phyloP scores from a whole-genome alignment of 208 protist genomes.

The Crithidia thermophila region DNA sequence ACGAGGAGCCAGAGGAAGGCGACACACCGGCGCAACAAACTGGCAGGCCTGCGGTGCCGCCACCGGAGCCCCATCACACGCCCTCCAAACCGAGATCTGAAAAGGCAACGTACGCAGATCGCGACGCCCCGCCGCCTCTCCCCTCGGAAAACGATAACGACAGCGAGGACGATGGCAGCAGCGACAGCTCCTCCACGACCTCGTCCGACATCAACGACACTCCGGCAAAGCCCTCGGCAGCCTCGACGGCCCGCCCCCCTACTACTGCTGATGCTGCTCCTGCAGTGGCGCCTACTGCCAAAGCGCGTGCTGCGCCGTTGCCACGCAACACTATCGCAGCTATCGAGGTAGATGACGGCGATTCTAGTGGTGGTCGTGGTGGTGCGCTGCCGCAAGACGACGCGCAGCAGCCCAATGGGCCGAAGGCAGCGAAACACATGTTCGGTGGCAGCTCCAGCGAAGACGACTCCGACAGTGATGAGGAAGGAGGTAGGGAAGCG shows the following conservation, averaged over 20 bases:
- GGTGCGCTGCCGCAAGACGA: background rate
- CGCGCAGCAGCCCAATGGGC: background rate
- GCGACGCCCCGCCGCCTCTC: conserved; percentile 22
- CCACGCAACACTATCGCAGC: background rate
- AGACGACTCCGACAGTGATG: background rate
- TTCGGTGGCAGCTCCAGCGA: conserved; percentile 26
- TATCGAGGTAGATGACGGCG: background rate
- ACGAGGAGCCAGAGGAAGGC: conserved; percentile 1
- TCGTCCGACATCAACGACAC: background rate
- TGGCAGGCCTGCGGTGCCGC: background rate
- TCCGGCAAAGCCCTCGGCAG: background rate
- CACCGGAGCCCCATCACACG: no score
- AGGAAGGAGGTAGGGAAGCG: background rate
- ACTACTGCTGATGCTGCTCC: background rate
- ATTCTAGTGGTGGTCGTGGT: no score
- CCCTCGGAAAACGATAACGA: conserved; percentile 12
- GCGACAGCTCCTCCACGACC: background rate
- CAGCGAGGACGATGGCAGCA: background rate
- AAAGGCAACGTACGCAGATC: background rate
- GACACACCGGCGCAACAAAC: background rate
- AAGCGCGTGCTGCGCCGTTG: background rate
- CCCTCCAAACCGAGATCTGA: no score
- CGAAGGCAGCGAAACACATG: background rate
- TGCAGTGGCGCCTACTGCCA: conserved; percentile 1
- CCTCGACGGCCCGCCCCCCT: background rate